Evolutionary conservation across 2,329 filamentous ascomycete species (phyloP).

Genomic region (Lasiodiplodia gonubiensis): DNA sequence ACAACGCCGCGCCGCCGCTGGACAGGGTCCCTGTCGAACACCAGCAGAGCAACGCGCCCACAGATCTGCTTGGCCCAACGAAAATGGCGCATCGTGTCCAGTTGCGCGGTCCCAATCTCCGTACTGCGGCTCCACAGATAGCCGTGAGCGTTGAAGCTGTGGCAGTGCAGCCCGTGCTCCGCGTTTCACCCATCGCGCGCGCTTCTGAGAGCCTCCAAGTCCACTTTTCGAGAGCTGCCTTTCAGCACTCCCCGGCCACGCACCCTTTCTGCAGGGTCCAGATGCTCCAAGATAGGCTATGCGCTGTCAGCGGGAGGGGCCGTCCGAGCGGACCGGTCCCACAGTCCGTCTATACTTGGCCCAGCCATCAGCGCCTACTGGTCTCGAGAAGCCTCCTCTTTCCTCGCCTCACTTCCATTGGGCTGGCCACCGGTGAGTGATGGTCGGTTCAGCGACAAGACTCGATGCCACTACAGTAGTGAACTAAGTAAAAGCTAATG

Average conservation of each 20-base stretch:
- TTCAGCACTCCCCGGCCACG: background rate
- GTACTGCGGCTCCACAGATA: constrained; percentile 11
- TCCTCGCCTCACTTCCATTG: background rate
- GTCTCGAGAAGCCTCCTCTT: background rate
- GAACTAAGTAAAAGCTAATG: background rate
- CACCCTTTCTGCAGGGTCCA: background rate
- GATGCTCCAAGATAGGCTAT: background rate
- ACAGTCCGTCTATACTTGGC: background rate
- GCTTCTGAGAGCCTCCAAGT: background rate
- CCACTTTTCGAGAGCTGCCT: background rate
- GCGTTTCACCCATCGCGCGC: constrained; percentile 15
- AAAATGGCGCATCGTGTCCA: constrained; percentile 11
- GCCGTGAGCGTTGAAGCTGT: constrained; percentile 1
- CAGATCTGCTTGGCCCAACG: background rate
- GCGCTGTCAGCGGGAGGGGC: background rate
- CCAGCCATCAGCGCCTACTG: background rate
- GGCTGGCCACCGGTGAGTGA: background rate
- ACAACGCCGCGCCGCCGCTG: background rate
- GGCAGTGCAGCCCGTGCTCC: constrained; percentile 17
- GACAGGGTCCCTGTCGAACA: constrained; percentile 4
- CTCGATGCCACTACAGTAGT: background rate
- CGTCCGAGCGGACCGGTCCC: constrained; percentile 24
- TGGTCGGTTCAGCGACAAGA: background rate
- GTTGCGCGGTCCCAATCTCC: constrained; percentile 15
- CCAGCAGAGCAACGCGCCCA: constrained; percentile 1